Evolutionary conservation across 495 filamentous ascomycete genomes (phyloP).

Genomic region (Chaetomidium leptoderma): DNA sequence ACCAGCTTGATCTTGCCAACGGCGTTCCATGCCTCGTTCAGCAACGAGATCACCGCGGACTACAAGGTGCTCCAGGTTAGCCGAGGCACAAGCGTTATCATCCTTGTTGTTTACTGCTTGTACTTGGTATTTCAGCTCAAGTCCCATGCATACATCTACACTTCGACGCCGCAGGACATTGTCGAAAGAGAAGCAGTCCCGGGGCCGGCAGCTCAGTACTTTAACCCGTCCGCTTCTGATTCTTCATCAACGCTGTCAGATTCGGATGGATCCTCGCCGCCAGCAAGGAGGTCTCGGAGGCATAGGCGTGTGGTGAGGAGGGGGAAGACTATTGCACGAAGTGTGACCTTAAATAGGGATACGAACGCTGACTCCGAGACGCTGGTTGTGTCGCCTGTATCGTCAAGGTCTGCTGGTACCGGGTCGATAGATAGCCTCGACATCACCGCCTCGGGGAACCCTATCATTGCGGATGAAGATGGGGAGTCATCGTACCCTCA

Average conservation of each 20-base stretch:
- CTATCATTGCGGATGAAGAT: no score
- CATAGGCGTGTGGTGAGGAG: slow-evolving; percentile 58
- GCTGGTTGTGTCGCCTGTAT: slow-evolving; percentile 37
- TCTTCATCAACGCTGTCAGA: slow-evolving; percentile 60
- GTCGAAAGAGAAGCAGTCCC: slow-evolving; percentile 86
- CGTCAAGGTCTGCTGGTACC: neutral
- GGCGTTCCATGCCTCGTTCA: slow-evolving; percentile 82
- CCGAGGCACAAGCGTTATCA: slow-evolving; percentile 82
- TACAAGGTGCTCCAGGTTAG: slow-evolving; percentile 71
- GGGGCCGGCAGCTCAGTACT: slow-evolving; percentile 73
- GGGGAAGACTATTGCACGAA: slow-evolving; percentile 28
- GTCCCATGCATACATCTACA: no score
- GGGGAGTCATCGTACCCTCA: no score
- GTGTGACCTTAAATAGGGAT: neutral
- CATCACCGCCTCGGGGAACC: no score
- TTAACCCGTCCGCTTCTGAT: slow-evolving; percentile 67
- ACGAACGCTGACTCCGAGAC: neutral
- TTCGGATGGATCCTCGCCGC: slow-evolving; percentile 29
- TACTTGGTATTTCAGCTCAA: slow-evolving; percentile 89
- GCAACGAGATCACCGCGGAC: slow-evolving; percentile 56
- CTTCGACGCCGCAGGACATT: slow-evolving; percentile 79
- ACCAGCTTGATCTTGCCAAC: slow-evolving; percentile 82
- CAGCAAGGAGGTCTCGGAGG: slow-evolving; percentile 32
- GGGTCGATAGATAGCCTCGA: neutral
- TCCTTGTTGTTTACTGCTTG: slow-evolving; percentile 75